Base-by-base conservation (phyloP, 345 rosid species). In the Psidium guajava region DNA sequence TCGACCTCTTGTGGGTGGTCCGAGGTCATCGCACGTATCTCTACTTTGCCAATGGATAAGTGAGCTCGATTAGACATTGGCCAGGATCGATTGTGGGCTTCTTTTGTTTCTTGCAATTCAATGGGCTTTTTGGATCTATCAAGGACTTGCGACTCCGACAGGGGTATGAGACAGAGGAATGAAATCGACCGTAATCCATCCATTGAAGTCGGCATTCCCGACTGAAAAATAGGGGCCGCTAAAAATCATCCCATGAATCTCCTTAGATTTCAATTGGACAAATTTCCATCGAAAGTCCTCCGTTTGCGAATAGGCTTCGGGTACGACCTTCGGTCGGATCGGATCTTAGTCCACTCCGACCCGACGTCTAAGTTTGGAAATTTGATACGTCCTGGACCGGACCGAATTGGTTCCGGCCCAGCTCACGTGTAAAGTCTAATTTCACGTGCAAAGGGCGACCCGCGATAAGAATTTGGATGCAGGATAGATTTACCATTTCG, bases 331-430 rank as follows among this genome's bases (percentile, higher is more conserved):
- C 12, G 44, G 44, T 64, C 75, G 44, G 75, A 22, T 64, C 12
- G 7, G 25, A 21, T 32, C 75, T 18, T 36, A 5, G 25, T 40
- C 47, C 20, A 5, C 47, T 69, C 25, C 20, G 47, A 69, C 47
- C 77, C 47, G 14, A 69, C 77, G 18, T 69, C 3, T 4, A 36
- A 2, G 24, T 47, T 47, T 3, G 6, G 77, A 36, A 36, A 18
- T 32, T 32, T 9, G 24, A 10, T 4, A 8, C 0, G 44, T 18
- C 47, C 47, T 8, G 47, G 47, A 44, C 47, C 0, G 47, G 25
- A 32, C 11, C 13, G 11, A 69, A 24, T 22, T 11, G 13, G 24
- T 32, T 69, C 20, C 13, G 47, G 77, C 47, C 77, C 47, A 12
- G 77, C 47, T 44, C 77, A 36, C 18, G 6, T 36, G 6, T 36